phyloP scores from a whole-genome alignment of 2,329 filamentous ascomycete species.

The Paraphoma chrysanthemicola region DNA sequence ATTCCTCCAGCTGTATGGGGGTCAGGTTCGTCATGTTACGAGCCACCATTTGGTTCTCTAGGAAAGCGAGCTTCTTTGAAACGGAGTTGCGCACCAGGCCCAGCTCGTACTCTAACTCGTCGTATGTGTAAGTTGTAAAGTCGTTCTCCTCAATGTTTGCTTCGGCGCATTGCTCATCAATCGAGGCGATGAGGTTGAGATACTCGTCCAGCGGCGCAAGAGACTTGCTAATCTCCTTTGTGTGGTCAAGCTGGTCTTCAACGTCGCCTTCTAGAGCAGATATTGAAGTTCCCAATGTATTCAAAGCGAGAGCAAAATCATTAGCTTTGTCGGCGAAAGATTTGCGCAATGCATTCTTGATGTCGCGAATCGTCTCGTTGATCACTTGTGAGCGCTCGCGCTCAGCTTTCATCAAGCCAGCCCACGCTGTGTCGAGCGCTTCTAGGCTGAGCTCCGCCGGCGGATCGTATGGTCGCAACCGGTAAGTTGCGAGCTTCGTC shows the following conservation, averaged over 20 bases:
- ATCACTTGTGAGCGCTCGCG: conserved; percentile 90
- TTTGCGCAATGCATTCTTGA: conserved; percentile 92
- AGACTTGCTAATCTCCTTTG: conserved; percentile 82
- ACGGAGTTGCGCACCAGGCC: conserved; percentile 90
- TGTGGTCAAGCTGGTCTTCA: conserved; percentile 90
- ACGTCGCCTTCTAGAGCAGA: conserved; percentile 97
- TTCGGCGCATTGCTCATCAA: conserved; percentile 90
- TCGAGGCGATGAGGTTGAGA: conserved; percentile 81
- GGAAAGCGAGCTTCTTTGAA: conserved; percentile 93
- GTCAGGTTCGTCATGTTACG: conserved; percentile 99
- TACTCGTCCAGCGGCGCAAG: conserved; percentile 90
- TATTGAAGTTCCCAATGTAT: conserved; percentile 92
- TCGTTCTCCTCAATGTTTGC: conserved; percentile 99
- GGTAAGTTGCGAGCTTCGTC: conserved; percentile 95
- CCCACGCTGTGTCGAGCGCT: conserved; percentile 83
- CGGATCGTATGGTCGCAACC: conserved; percentile 87
- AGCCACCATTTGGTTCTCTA: conserved; percentile 98
- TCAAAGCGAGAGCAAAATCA: conserved; percentile 93
- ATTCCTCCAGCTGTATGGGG: conserved; percentile 97
- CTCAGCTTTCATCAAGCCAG: conserved; percentile 78
- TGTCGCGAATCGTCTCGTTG: conserved; percentile 98
- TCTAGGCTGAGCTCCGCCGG: conserved; percentile 83
- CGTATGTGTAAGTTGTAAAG: conserved; percentile 98
- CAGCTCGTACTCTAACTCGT: conserved; percentile 93
- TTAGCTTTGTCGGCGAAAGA: conserved; percentile 98